Evolutionary conservation across 257 asterid genomes (phyloP).

Genomic region (Leonotis leonurus): DNA sequence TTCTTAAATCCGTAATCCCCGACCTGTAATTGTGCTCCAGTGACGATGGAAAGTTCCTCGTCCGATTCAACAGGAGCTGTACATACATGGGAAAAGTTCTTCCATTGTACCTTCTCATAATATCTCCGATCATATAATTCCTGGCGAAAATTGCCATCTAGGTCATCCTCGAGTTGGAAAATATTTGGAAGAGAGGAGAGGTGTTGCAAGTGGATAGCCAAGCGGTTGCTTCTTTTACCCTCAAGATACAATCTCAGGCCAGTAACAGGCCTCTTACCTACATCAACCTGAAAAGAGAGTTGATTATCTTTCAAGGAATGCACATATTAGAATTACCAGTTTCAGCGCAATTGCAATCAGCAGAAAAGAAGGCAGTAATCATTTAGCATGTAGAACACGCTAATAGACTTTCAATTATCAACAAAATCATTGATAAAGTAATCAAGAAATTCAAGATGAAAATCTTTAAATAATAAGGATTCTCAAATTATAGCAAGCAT

Average conservation of each 20-base stretch:
- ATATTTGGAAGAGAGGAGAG: conserved; percentile 86
- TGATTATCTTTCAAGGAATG: conserved; percentile 4
- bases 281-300: conserved; percentile 66
- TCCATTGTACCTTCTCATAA: conserved; percentile 90
- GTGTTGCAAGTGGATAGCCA: conserved; percentile 92
- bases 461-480: neutral
- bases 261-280: conserved; percentile 88
- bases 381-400: neutral
- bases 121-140: conserved; percentile 67
- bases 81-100: conserved; percentile 93
- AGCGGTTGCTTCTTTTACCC: conserved; percentile 87
- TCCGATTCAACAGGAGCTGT: conserved; percentile 94
- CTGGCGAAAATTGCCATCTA: conserved; percentile 42
- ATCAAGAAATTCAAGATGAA: neutral
- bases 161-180: conserved; percentile 75
- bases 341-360: neutral
- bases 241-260: conserved; percentile 90
- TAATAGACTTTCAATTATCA: neutral
- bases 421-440: neutral
- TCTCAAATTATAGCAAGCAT: neutral
- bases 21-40: conserved; percentile 80
- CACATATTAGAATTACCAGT: too few species aligned
- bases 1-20: conserved; percentile 77
- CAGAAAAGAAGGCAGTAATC: neutral
- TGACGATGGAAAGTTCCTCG: conserved; percentile 76